Base-by-base conservation (phyloP, 2,329 filamentous ascomycete species). In the Cladobotryum mycophilum region DNA sequence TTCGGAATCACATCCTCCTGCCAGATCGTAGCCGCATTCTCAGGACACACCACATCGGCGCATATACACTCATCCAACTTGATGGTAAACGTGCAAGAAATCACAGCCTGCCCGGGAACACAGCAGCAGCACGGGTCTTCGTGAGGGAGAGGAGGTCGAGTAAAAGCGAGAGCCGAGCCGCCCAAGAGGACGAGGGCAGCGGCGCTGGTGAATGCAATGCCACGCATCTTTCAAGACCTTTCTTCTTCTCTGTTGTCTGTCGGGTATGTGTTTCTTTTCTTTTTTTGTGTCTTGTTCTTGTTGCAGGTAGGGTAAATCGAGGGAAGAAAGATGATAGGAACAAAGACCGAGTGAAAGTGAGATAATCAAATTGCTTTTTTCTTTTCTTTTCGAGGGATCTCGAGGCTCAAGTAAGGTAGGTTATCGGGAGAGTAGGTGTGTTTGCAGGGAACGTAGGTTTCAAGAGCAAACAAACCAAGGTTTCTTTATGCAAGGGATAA, bases 121-220 rank as follows among this genome's bases (percentile, higher is more conserved):
- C 67, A 69, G 61, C 66, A 69, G 60, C 66, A 69, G 61, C 65
- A 69, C 22, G 20, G 11, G 33, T 38, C 53, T 46, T 41, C 52
- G 40, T 48, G 55, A 46, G 3, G 60, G 43, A 50, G 38, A 48
- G 54, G 48, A 3, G 60, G 57, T 22, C 54, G 55, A 14, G 58
- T 57, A 46, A 59, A 35, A 54, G 58, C 58, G 47, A 59, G 37
- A 54, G 56, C 50, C 41, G 55, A 40, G 17, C 52, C 34, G 54
- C 52, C 56, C 18, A 61, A 36, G 47, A 66, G 47, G 47, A 66
- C 41, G 9, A 54, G 45, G 37, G 18, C 38, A 17, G 48, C 8
- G 17, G 48, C 8, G 22, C 35, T 12, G 20, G 52, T 22, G 48
- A 51, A 40, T 30, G 36, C 25, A 51, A 56, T 14, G n/a, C 47